Evolutionary conservation across 495 filamentous ascomycete genomes (phyloP), one percentile per base, ranked within the genome.

Genomic region (Barbatosphaeria neglecta): DNA sequence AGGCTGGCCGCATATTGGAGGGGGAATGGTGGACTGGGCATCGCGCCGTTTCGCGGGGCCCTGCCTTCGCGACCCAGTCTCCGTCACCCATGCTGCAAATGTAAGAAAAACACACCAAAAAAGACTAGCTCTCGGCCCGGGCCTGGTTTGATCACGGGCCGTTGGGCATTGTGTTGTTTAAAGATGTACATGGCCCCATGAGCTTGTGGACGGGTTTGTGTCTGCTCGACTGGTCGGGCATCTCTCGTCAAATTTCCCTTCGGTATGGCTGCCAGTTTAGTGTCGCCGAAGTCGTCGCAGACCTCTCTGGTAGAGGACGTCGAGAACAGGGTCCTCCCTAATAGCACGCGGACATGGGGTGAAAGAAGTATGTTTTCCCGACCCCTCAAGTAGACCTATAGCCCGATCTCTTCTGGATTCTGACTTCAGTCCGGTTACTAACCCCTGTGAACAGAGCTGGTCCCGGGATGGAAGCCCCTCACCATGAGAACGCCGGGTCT

Each of bases 401-500:
- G 1, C 11, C n/a, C 2, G 17, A 22, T 8, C 22, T 4, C 9
- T 19, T 9, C 2, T n/a, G n/a, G n/a, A n/a, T n/a, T n/a, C n/a
- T n/a, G n/a, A n/a, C n/a, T n/a, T n/a, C n/a, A n/a, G n/a, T 16
- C 1, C 7, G 38, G 3, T 20, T 19, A n/a, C 39, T 41, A 15
- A 41, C 39, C 15, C n/a, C 5, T n/a, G 4, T 18, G 5, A n/a
- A 27, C 22, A 47, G 45, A 13, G 19, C 8, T 4, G 9, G 18
- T 23, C 5, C 13, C 39, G 16, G 43, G 45, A 1, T 66, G 64
- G 62, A 72, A 65, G 38, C 66, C 68, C 3, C 24, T 52, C 2
- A 62, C 62, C 0, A 54, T 72, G 37, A 49, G 40, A 4, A 42
- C 46, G 4, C 65, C 67, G 0, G 44, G 65, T 9, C 41, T 72